Percentiles rank a stretch among this genome's conserved stretches.
phyloP scores from a whole-genome alignment of 2,329 filamentous ascomycete species.

The Stromatinia cepivora region DNA sequence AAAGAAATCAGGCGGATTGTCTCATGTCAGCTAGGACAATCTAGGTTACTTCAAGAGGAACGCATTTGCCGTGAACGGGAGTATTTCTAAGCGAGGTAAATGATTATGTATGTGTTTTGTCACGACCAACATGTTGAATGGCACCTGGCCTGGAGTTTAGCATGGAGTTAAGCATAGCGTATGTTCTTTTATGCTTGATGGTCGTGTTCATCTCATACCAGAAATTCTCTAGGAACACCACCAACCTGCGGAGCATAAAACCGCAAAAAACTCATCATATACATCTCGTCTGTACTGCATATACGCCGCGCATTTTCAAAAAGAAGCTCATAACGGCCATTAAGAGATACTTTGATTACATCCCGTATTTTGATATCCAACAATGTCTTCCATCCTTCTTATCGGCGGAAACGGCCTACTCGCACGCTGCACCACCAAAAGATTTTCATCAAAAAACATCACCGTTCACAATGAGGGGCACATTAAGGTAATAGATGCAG shows the following conservation, averaged over 20 bases:
- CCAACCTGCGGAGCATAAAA: neutral
- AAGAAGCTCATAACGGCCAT: no score
- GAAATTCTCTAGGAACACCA: neutral
- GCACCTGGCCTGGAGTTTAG: neutral
- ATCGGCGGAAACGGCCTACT: no score
- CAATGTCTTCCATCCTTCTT: neutral
- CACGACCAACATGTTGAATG: neutral
- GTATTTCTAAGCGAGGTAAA: neutral
- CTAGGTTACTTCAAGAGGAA: no score
- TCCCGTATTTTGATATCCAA: neutral
- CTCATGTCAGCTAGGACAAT: neutral
- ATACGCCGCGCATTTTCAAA: neutral
- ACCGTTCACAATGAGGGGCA: neutral
- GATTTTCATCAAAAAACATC: neutral
- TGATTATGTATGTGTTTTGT: neutral
- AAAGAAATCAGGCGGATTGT: neutral
- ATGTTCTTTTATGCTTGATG: neutral
- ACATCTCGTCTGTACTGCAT: neutral
- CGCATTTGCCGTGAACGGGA: neutral
- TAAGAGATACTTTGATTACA: neutral
- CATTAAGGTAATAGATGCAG: neutral
- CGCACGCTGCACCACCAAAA: neutral
- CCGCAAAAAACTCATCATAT: neutral
- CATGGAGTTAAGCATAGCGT: neutral
- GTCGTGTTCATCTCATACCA: neutral